Evolutionary conservation across 2,329 filamentous ascomycete genomes (phyloP), one percentile per base, ranked within the genome.

Genomic region (Penicillium thymicola): DNA sequence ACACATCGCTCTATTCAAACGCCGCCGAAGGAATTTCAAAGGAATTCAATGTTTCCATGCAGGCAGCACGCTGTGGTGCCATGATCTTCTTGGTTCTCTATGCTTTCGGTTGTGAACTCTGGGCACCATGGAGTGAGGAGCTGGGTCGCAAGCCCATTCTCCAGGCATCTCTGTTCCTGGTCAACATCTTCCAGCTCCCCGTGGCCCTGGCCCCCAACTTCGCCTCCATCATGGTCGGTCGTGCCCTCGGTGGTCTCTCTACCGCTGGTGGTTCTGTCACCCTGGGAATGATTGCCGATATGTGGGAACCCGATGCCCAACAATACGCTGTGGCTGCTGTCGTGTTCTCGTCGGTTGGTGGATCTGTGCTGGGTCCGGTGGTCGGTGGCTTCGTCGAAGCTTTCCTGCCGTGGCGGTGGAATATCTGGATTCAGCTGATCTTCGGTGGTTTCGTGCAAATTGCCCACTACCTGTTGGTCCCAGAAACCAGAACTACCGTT

Each of bases 121-220:
- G 90, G 90, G 90, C 90, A 0, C 90, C 90, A 0, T 94, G 90
- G 89, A 89, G 85, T 44, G 90, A 95, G 71, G 90, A 94, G 67
- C 79, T 93, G 48, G 90, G 90, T 21, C 84, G 90, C 48, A 89
- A 86, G 78, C 87, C 87, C 2, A 82, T 94, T 54, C 79, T 93
- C 23, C 90, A 93, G 78, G 75, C 82, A 25, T 89, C 85, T 37
- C 75, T 94, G 52, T 82, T 89, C 61, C 76, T 94, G 11, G 89
- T 92, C 72, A 94, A 94, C 65, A 73, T 93, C 54, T 94, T 83
- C 79, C 87, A 90, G 62, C 72, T 92, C 0, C 87, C 87, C 5
- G 87, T 90, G 30, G 89, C 83, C 0, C 74, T 92, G 40, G 88
- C 89, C 0, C 85, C 85, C 9, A 92, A 92, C 70, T 92, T 90